phyloP scores from a whole-genome alignment of 2,329 filamentous ascomycete genomes.

The Talaromyces sp. region DNA sequence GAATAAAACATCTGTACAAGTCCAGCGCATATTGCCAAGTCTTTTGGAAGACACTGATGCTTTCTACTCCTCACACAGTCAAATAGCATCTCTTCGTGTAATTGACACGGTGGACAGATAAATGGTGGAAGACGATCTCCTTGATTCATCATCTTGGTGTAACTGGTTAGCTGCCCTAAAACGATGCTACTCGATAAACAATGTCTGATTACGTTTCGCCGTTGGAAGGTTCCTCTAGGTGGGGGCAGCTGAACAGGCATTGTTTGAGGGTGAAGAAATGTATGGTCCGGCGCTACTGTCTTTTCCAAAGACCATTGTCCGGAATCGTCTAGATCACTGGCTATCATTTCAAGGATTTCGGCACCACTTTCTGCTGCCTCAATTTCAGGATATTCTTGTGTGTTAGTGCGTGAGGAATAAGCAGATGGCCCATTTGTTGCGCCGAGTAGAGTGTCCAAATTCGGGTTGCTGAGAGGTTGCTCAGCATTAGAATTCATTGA shows the following conservation, averaged over 20 bases:
- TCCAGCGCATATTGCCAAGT: constrained; percentile 15
- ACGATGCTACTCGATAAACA: constrained; percentile 11
- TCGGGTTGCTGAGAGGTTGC: background rate
- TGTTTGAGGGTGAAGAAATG: background rate
- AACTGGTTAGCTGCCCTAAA: constrained; percentile 11
- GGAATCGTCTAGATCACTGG: background rate
- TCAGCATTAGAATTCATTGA: background rate
- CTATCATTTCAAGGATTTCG: background rate
- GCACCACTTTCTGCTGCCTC: background rate
- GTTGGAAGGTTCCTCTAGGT: constrained; percentile 4
- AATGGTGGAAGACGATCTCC: constrained; percentile 14
- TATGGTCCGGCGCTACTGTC: background rate
- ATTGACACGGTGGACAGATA: constrained; percentile 13
- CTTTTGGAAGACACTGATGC: constrained; percentile 12
- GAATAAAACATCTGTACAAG: constrained; percentile 15
- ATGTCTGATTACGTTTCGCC: constrained; percentile 6
- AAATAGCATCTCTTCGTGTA: constrained; percentile 7
- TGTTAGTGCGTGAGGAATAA: background rate
- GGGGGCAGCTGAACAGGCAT: background rate
- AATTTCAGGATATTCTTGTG: constrained; percentile 1
- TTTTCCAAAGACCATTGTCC: background rate
- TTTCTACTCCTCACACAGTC: constrained; percentile 11
- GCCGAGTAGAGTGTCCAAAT: background rate
- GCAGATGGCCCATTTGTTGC: background rate
- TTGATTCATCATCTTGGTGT: constrained; percentile 16